Conservation (phyloP, 1,139 yeast species). For the Groenewaldozyma sp. region DNA sequence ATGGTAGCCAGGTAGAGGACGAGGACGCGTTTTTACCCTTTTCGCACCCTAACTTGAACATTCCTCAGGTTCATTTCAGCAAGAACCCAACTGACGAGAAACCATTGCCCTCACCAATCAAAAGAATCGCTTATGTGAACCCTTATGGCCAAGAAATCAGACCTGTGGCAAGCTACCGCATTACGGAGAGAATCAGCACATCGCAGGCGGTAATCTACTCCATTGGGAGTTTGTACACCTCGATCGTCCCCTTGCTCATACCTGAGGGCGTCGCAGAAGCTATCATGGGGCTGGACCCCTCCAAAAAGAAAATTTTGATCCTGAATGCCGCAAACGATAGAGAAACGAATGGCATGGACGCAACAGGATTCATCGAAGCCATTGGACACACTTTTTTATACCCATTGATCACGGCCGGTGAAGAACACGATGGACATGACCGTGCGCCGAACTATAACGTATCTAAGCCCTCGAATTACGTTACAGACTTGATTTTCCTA, state of each 20-base stretch:
- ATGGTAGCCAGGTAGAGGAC: conserved; percentile 5
- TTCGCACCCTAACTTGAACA: conserved; percentile 68
- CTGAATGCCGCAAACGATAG: conserved; percentile 68
- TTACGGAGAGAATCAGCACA: conserved; percentile 41
- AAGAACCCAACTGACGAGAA: conserved; percentile 42
- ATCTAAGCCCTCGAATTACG: conserved; percentile 16
- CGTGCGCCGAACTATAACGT: conserved; percentile 4
- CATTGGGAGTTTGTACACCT: conserved; percentile 83
- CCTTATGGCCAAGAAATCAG: conserved; percentile 84
- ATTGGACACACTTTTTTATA: conserved; percentile 38
- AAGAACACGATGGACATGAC: conserved; percentile 3
- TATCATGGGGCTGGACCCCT: conserved; percentile 9
- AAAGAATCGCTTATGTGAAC: conserved; percentile 67
- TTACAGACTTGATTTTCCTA: conserved; percentile 19
- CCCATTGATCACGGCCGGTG: too few species aligned
- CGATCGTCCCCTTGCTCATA: conserved; percentile 68
- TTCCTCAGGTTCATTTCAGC: conserved; percentile 65
- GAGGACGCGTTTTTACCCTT: conserved; percentile 65
- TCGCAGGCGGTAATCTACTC: conserved; percentile 61
- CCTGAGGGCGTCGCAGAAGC: conserved; percentile 40
- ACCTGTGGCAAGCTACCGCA: conserved; percentile 66
- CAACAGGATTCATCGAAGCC: conserved; percentile 47
- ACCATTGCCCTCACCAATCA: conserved; percentile 71
- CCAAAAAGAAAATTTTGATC: conserved; percentile 36
- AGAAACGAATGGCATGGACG: conserved; percentile 63